phyloP scores from a whole-genome alignment of 2,329 filamentous ascomycete genomes.

The Colletotrichum sp. region DNA sequence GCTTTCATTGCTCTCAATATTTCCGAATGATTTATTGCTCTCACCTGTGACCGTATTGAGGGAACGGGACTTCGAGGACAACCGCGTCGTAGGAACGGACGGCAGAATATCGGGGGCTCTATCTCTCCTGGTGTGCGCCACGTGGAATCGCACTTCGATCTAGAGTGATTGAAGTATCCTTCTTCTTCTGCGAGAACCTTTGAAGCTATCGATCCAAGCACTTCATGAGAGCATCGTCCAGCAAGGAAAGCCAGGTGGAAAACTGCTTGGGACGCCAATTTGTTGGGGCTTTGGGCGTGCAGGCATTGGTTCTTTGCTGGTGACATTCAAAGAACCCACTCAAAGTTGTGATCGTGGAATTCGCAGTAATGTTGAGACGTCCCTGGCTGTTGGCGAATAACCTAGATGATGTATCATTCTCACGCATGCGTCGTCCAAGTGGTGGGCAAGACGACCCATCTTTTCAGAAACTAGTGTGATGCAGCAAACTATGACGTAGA shows the following conservation, averaged over 20 bases:
- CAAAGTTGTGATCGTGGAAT: not conserved
- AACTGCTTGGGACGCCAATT: not conserved
- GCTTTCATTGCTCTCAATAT: not conserved
- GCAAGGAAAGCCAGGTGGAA: not conserved
- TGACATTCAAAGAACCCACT: not conserved
- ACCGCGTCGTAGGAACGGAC: not conserved
- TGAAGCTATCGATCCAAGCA: not conserved
- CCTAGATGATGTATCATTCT: not conserved
- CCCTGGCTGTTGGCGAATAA: not conserved
- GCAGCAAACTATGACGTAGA: not conserved
- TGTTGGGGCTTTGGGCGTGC: not conserved
- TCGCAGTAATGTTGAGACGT: not conserved
- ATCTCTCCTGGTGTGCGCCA: not conserved
- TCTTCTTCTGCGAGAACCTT: not conserved
- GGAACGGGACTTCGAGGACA: not conserved
- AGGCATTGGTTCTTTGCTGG: not conserved
- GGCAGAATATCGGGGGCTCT: not conserved
- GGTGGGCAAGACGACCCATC: not conserved
- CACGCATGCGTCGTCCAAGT: not conserved
- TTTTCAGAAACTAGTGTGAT: not conserved
- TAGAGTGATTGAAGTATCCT: not conserved
- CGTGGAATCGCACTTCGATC: not conserved
- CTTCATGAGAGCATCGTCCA: not conserved
- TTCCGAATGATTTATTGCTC: not conserved
- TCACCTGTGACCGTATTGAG: not conserved